Evolutionary conservation across 805 yeast genomes (phyloP).

Genomic region (Sugiyamaella boreocaroliniensis): DNA sequence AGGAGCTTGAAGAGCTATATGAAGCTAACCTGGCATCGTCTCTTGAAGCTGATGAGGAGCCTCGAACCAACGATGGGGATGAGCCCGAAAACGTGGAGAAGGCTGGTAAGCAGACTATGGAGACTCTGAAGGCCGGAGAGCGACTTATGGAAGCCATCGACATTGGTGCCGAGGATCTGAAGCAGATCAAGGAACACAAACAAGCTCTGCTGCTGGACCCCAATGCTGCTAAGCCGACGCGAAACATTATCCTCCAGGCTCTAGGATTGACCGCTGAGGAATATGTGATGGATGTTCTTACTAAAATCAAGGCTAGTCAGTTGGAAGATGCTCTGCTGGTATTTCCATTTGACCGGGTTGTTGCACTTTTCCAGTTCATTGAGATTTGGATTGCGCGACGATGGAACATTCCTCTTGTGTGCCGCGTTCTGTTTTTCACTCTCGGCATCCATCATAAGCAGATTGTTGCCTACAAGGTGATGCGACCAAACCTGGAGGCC

Average conservation of each 20-base stretch:
- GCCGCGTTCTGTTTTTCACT: conserved; percentile 70
- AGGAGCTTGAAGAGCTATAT: conserved; percentile 86
- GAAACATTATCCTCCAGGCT: conserved; percentile 69
- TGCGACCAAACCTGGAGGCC: conserved; percentile 57
- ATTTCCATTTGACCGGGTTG: conserved; percentile 78
- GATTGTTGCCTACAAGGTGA: conserved; percentile 42
- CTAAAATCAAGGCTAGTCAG: conserved; percentile 72
- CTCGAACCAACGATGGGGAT: conserved; percentile 39
- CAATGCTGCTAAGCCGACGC: conserved; percentile 49
- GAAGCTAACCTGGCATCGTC: conserved; percentile 73
- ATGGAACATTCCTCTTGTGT: conserved; percentile 54
- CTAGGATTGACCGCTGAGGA: conserved; percentile 64
- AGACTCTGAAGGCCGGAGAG: conserved; percentile 92
- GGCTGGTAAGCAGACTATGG: conserved; percentile 78
- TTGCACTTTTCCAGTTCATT: conserved; percentile 63
- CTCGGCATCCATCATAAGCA: conserved; percentile 72
- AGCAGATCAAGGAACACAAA: conserved; percentile 45
- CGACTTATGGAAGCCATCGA: conserved; percentile 87
- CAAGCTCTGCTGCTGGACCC: conserved; percentile 39
- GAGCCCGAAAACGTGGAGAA: conserved; percentile 45
- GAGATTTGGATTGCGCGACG: conserved; percentile 57
- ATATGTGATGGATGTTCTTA: conserved; percentile 67
- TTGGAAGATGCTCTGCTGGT: conserved; percentile 89
- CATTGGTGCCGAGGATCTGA: conserved; percentile 65
- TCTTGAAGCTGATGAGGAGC: conserved; percentile 49